These are phyloP conservation scores for Vigna reflexopilosa DNA, from an alignment of 306 rosid species.

Conservation along the genomic window DNA sequence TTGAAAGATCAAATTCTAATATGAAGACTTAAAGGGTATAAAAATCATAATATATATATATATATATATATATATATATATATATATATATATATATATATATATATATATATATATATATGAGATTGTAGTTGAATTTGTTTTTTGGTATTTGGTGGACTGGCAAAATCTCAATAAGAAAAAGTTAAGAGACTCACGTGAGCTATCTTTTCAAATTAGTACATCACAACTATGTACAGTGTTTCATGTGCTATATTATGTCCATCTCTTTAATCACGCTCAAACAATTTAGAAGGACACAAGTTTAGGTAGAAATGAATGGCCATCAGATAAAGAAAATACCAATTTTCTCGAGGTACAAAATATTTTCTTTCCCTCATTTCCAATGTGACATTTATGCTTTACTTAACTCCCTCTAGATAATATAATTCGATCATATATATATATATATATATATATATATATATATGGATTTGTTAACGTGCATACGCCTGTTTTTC, in stretches of 20 bases:
- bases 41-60: too few relatives aligned
- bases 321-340: not conserved
- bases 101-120: not conserved
- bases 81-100: too few relatives aligned
- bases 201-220: constrained; percentile 43
- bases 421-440: too few relatives aligned
- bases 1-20: too few relatives aligned
- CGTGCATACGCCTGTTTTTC: too few relatives aligned
- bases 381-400: too few relatives aligned
- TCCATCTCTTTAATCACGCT: not conserved
- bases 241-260: constrained; percentile 41
- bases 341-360: not conserved
- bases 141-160: constrained; percentile 10
- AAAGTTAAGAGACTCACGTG: constrained; percentile 45
- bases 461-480: too few relatives aligned
- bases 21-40: too few relatives aligned
- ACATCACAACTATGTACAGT: constrained; percentile 49
- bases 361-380: too few relatives aligned
- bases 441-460: too few relatives aligned
- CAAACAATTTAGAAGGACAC: not conserved
- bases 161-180: constrained; percentile 25
- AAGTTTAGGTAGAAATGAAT: not conserved
- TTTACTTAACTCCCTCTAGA: too few relatives aligned
- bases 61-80: too few relatives aligned
- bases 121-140: constrained; percentile 20